Conservation (phyloP, 305 asterid genomes). For the Coffea humblotiana region DNA sequence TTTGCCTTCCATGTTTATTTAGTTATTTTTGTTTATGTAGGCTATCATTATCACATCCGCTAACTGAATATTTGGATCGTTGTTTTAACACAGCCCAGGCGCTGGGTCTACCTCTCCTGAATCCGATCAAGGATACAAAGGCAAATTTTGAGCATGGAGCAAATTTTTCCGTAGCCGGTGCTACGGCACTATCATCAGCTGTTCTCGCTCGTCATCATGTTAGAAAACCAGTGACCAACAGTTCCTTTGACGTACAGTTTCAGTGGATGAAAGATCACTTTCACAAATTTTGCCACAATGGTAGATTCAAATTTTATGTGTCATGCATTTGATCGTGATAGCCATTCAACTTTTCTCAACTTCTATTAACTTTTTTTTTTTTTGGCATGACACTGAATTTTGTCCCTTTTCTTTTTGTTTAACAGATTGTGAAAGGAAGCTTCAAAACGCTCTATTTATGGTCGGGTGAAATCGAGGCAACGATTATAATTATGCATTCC, state of each 20-base stretch:
- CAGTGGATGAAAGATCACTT: constrained; percentile 23
- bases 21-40: not conserved
- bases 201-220: constrained; percentile 8
- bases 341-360: no score
- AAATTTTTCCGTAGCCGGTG: constrained; percentile 41
- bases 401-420: no score
- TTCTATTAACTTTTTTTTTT: no score
- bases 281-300: not conserved
- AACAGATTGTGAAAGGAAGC: constrained; percentile 7
- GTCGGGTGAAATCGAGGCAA: constrained; percentile 32
- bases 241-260: constrained; percentile 31
- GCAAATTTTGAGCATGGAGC: constrained; percentile 21
- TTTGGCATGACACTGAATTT: no score
- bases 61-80: no score
- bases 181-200: constrained; percentile 25
- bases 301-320: no score
- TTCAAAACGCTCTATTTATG: constrained; percentile 18
- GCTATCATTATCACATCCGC: no score
- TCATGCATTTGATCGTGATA: no score
- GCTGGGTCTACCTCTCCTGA: constrained; percentile 20
- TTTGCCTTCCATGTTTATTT: no score
- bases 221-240: constrained; percentile 4
- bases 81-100: constrained; percentile 7
- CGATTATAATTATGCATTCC: constrained; percentile 20
- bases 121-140: constrained; percentile 12